Percentiles rank a stretch among this genome's conserved stretches.
Evolutionary conservation across 441 rosid species (phyloP).

Genomic region (Eugenia klotzschiana): DNA sequence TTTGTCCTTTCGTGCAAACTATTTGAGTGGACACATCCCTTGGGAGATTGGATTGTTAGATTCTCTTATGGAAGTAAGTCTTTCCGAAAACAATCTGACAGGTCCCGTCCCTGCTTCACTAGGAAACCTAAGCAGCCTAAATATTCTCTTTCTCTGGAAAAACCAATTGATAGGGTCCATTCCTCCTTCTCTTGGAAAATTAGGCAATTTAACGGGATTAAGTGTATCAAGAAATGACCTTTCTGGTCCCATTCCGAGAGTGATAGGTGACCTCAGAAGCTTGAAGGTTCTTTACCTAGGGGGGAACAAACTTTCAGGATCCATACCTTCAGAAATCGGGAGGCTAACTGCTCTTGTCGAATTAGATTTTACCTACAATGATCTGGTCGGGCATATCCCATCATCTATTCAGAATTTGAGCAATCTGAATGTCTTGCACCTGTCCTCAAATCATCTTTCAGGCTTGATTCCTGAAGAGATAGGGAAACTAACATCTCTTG

Average conservation of each 20-base stretch:
- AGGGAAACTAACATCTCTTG: background rate
- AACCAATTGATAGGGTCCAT: background rate
- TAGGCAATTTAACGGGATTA: background rate
- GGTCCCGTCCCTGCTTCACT: background rate
- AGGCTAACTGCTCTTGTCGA: background rate
- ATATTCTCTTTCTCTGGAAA: accelerated
- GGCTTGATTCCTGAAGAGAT: background rate
- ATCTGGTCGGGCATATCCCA: background rate
- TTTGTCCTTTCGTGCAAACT: too few relatives aligned
- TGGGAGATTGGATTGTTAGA: background rate
- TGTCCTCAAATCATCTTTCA: background rate
- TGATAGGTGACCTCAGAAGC: background rate
- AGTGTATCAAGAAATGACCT: too few relatives aligned
- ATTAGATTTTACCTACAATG: accelerated
- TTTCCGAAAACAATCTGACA: accelerated
- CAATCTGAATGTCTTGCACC: accelerated
- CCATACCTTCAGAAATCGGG: background rate
- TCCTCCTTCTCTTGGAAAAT: background rate
- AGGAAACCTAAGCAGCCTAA: background rate
- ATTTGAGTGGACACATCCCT: background rate
- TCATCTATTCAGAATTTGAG: background rate
- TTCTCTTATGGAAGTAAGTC: background rate
- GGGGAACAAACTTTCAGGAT: background rate
- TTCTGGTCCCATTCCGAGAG: background rate
- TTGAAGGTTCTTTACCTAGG: background rate